Percentiles rank a stretch among this genome's conserved stretches.
phyloP scores from a whole-genome alignment of 1,284 basidiomycete genomes.

The Porogramme epimiltina region DNA sequence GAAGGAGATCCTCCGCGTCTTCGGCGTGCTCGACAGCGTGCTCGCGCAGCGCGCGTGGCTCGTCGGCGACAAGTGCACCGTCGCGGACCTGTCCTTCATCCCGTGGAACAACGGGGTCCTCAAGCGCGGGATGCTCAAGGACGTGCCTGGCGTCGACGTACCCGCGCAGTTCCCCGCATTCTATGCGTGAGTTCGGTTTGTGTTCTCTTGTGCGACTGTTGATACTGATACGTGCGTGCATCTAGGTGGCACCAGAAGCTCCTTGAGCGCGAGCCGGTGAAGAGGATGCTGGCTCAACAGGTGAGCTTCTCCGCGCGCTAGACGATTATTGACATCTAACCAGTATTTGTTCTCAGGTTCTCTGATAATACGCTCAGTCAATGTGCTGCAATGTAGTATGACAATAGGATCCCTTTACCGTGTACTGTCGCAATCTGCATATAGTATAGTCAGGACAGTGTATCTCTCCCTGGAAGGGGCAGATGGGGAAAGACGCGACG shows the following conservation, averaged over 20 bases:
- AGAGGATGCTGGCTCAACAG: not conserved
- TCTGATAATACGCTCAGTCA: too few relatives aligned
- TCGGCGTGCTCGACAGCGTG: slow-evolving; percentile 15
- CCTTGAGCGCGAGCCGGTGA: not conserved
- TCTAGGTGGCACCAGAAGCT: not conserved
- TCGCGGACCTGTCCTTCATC: slow-evolving; percentile 28
- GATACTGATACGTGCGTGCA: not conserved
- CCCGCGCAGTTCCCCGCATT: slow-evolving; percentile 22
- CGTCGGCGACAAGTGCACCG: slow-evolving; percentile 25
- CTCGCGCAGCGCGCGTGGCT: slow-evolving; percentile 24
- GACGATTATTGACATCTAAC: too few relatives aligned
- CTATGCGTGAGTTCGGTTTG: slow-evolving; percentile 13
- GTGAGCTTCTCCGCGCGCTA: too few relatives aligned
- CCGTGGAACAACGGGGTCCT: slow-evolving; percentile 20
- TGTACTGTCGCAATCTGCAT: too few relatives aligned
- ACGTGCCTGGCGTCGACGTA: slow-evolving; percentile 9
- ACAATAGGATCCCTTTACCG: too few relatives aligned
- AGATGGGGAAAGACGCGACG: too few relatives aligned
- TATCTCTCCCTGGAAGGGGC: too few relatives aligned
- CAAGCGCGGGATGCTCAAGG: slow-evolving; percentile 1
- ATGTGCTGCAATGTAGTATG: too few relatives aligned
- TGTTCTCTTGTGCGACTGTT: not conserved
- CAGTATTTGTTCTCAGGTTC: too few relatives aligned
- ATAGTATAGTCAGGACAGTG: too few relatives aligned
- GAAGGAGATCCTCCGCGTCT: slow-evolving; percentile 35